Conservation (phyloP, 106 monocot species). For the Iris macrosiphon region DNA sequence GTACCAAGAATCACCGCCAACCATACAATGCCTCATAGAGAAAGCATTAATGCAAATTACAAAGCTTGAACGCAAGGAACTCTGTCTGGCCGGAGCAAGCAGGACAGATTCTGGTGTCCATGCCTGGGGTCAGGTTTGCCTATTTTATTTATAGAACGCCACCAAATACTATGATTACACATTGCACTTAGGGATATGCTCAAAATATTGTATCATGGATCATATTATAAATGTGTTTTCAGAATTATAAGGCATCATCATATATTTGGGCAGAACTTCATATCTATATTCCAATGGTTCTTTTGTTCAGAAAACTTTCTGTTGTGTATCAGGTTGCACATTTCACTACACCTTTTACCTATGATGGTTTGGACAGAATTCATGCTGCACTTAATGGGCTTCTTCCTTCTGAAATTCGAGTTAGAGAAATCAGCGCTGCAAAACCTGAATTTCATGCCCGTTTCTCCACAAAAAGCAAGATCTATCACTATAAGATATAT, state of each 20-base stretch:
- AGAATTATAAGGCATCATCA: neutral
- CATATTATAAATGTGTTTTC: neutral
- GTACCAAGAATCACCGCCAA: constrained; percentile 71
- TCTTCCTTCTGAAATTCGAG: constrained; percentile 62
- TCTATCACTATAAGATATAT: constrained; percentile 81
- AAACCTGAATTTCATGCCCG: constrained; percentile 71
- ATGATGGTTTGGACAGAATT: constrained; percentile 49
- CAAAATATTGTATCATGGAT: neutral
- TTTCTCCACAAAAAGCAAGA: constrained; percentile 68
- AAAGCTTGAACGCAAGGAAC: constrained; percentile 59
- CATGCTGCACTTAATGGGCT: constrained; percentile 75
- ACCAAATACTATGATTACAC: neutral
- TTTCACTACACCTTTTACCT: constrained; percentile 62
- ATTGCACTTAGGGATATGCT: neutral
- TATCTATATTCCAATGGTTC: neutral
- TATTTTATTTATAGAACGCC: neutral
- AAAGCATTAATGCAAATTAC: constrained; percentile 53
- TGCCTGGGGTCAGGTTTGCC: constrained; percentile 90
- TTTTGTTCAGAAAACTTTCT: neutral
- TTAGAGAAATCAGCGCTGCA: constrained; percentile 66
- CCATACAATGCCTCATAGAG: constrained; percentile 66
- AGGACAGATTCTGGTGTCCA: constrained; percentile 87
- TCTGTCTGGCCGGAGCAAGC: constrained; percentile 64
- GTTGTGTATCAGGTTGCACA: constrained; percentile 58
- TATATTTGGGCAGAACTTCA: neutral